Evolutionary conservation across 306 rosid genomes (phyloP), one percentile per base, ranked within the genome.

Genomic region (Elaeagnus macrophylla): DNA sequence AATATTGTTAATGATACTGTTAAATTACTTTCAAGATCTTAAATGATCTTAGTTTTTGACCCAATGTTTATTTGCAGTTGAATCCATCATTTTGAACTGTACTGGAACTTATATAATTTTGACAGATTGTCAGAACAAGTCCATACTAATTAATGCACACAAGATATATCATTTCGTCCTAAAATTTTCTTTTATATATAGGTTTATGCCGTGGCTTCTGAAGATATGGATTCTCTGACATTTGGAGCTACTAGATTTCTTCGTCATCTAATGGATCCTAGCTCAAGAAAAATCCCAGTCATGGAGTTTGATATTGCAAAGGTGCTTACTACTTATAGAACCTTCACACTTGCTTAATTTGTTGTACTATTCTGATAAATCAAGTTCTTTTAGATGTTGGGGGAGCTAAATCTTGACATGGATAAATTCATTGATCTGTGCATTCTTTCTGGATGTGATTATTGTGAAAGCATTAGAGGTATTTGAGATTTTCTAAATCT

Each of bases 181-280:
- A 15, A 18, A 1, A 25, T 5, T 57, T 41, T 5, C 44, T 19
- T 54, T 62, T 51, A 39, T 69, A 10, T 52, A 51, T 59, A 91
- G 97, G 97, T 78, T 62, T 91, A 79, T 76, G 97, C 83, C 7
- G 97, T 86, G 73, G 97, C 97, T 58, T 91, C 97, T 44, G 96
- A 91, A 78, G 97, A 91, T 59, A 91, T 91, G 97, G 97, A 91
- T 77, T 91, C 97, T 17, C 68, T 91, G 53, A 86, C 97, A 2
- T 86, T 91, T 80, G 97, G 97, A 72, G 88, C 96, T 62, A 84
- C 95, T 37, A 84, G 53, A 54, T 91, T 91, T 77, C 95, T 90
- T 70, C 95, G 97, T 45, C 97, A 91, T 69, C 72, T 91, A 68
- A 91, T 91, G 97, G 97, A 91, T 72, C 97, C 97, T 40, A 91